Evolutionary conservation across 2,329 filamentous ascomycete species (phyloP), one percentile per base, ranked within the genome.

Genomic region (Ophiostoma ulmi): DNA sequence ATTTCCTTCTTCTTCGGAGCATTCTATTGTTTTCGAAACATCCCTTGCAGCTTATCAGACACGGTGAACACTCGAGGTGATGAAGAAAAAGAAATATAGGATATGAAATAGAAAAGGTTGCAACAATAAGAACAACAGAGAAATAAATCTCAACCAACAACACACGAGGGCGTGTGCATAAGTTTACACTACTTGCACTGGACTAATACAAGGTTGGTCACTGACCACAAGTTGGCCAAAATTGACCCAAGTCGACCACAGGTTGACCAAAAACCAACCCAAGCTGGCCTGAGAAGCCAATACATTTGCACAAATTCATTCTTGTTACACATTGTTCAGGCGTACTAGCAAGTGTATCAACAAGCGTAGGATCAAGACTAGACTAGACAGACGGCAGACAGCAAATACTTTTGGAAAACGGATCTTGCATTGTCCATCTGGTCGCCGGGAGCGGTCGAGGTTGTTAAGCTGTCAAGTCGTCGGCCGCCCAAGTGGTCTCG

Each of bases 121-220:
- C 44, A 48, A 6, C 44, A 48, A n/a, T 20, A 48, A 20, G 6
- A 20, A 44, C 41, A 13, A 14, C 44, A 48, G n/a, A 8, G 5
- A n/a, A 20, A 48, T n/a, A 48, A 14, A 58, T 11, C 39, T 44
- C 10, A 14, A 26, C 52, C 8, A 58, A 10, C 52, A 58, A 55
- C 52, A 58, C 52, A 26, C 26, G 20, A 58, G 52, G 52, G 52
- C 52, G 52, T 58, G 52, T 58, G 52, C 52, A 58, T 58, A 48
- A 48, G 44, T 48, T 14, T 20, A 20, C 44, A 48, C 44, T 48
- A 39, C 38, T 48, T 17, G 39, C 39, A 44, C 14, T 44, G 6
- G 52, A 58, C 22, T 58, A 58, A 14, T 10, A 58, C n/a, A 58
- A 7, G 52, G 52, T 58, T 58, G 52, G 52, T 6, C 52, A 58